Base-by-base conservation (phyloP, 2,329 filamentous ascomycete species). In the Aspergillus candidus region DNA sequence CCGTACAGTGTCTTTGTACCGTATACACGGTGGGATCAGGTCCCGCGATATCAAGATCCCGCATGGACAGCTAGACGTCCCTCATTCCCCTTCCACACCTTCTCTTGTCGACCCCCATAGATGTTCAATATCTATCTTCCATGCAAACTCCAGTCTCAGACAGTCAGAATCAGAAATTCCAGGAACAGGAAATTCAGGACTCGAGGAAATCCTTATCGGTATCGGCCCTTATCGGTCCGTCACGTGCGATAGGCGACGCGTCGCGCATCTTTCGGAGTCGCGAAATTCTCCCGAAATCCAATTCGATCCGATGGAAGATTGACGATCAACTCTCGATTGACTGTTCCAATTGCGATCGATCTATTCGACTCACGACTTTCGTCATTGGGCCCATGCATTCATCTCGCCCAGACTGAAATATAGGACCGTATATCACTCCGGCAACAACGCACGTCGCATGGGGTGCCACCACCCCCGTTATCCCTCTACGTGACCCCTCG, bases 301-400 rank as follows among this genome's bases (percentile, higher is more conserved):
- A 10, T 40, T 35, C 22, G 8, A 14, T 35, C 13, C 11, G 13
- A 18, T 18, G 18, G 6, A 18, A 17, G 13, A n/a, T 4, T 40
- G 8, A 8, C 1, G 18, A 27, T 27, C 6, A 4, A 22, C 18
- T 5, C 8, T 27, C 22, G 22, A 27, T 27, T 10, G 22, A 27
- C 7, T 22, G 18, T 4, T 22, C 18, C 18, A 22, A 5, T 22
- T 22, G 18, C 22, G 4, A 27, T 27, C 7, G 22, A 27, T 27
- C 22, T 8, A 27, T 27, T 27, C 7, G 22, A 27, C 22, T 10
- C 4, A 3, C 3, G 10, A 2, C 8, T 6, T 4, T 38, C 12
- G 18, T 31, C 7, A 27, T 7, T 10, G 22, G 22, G 2, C 22
- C 10, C 22, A 27, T 60, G 54, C 57, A 62, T 66, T 59, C 58